Evolutionary conservation across 306 rosid species (phyloP), one percentile per base, ranked within the genome.

Genomic region (Mimosa pudica): DNA sequence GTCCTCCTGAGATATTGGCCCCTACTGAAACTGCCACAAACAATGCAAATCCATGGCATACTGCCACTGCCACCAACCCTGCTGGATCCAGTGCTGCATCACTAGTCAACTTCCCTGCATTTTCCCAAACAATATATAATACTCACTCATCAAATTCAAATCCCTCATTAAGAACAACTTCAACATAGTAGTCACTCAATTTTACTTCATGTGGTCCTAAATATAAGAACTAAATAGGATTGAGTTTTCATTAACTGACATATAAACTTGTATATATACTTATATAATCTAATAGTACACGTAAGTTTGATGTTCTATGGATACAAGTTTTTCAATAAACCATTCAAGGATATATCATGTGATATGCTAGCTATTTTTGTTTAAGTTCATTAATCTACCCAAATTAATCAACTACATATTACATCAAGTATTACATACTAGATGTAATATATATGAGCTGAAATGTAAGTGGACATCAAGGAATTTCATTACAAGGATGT

Each of bases 1-100:
- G 98, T 2, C 98, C 98, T 46, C 97, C 96, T 24, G 98, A 94
- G 76, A 94, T 92, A 88, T 92, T 94, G 74, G 97, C 97, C 13
- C 91, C 89, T 52, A 92, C 77, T 0, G 98, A 61, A 62, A 94
- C 97, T 7, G 98, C 98, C 38, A 94, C 97, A 44, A 94, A 94
- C 17, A 94, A 87, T 87, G 98, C 98, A 82, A 94, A 90, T 16
- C 90, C 96, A 79, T 94, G 98, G 82, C 89, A 86, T 33, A 92
- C 42, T 2, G 98, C 98, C 70, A 94, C 83, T 44, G 88, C 96
- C 9, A 90, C 90, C 41, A 94, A 82, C 54, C 97, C 96, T 46
- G 92, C 70, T 16, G 97, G 96, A 79, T 94, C 98, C 68, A 94
- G 91, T 55, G 97, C 97, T 79, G 89, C 97, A 77, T 84, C 79